phyloP scores from a whole-genome alignment of 2,329 filamentous ascomycete genomes.

The Claviceps purpurea region DNA sequence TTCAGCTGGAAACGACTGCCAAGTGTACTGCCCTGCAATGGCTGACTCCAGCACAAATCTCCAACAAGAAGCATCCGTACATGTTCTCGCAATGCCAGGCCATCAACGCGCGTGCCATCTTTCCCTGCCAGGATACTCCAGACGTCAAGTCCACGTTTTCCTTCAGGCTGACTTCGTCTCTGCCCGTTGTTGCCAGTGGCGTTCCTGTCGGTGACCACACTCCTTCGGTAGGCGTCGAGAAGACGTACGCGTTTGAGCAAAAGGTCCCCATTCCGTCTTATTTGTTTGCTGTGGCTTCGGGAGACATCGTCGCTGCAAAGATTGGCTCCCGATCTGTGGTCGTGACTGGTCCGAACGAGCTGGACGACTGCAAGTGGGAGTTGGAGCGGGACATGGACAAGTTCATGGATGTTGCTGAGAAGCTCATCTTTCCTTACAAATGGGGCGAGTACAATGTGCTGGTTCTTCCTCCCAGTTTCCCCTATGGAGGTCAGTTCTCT shows the following conservation, averaged over 20 bases:
- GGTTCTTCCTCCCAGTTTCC: constrained; percentile 79
- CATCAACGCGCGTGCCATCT: constrained; percentile 84
- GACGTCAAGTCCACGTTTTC: constrained; percentile 93
- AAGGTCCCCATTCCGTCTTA: constrained; percentile 88
- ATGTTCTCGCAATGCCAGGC: constrained; percentile 98
- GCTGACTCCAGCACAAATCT: constrained; percentile 86
- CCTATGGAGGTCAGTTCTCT: constrained; percentile 54
- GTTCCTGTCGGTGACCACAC: constrained; percentile 39
- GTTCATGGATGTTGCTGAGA: constrained; percentile 78
- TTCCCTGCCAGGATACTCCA: constrained; percentile 94
- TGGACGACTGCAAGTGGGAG: constrained; percentile 78
- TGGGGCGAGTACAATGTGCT: constrained; percentile 96
- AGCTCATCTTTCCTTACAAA: constrained; percentile 69
- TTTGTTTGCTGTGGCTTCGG: constrained; percentile 79
- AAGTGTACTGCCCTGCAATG: constrained; percentile 90
- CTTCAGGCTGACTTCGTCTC: constrained; percentile 73
- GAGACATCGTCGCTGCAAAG: constrained; percentile 72
- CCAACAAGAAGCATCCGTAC: constrained; percentile 90
- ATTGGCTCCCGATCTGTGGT: constrained; percentile 80
- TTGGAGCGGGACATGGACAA: constrained; percentile 83
- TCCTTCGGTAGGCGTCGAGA: constrained; percentile 33
- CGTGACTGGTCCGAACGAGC: constrained; percentile 76
- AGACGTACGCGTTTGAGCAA: constrained; percentile 76
- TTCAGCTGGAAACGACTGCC: constrained; percentile 67
- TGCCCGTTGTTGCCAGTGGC: constrained; percentile 87